Base-by-base conservation (phyloP, 2,329 filamentous ascomycete genomes). In the Neoscytalidium dimidiatum region DNA sequence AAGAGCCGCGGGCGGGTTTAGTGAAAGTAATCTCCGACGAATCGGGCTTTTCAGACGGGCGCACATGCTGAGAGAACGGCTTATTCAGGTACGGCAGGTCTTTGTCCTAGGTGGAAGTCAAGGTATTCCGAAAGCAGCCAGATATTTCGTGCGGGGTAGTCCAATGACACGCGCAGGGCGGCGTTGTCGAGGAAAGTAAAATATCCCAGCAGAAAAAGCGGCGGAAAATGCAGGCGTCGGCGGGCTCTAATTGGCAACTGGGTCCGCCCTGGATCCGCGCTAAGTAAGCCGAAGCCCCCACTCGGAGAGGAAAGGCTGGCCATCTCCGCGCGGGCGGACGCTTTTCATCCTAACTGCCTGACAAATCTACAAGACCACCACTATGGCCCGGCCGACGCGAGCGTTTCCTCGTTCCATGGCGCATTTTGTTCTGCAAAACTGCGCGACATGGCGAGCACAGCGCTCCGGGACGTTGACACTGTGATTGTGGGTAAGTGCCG, bases 381-480 rank as follows among this genome's bases (percentile, higher is more conserved):
- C 35, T 26, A 62, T 62, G 60, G 33, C 60, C 60, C 46, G 28
- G 46, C 52, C 62, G 28, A 51, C 46, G 33, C 28, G 33, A 33
- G 31, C 52, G 41, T 43, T 43, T 49, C 52, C 31, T 23, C 53
- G 21, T 60, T 21, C 43, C 51, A 64, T 64, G 62, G 53, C 62
- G 44, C 52, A 49, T 44, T 26, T 2, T 48, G 21, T 17, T 43
- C 44, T 35, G 31, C 41, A 31, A 41, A 14, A 14, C 23, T 38
- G 62, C 53, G 71, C 70, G 75, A 73, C 72, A 79, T 79, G 77
- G 76, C 77, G 71, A 68, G 67, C 62, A 68, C 68, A 66, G 69
- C 77, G 66, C 75, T 76, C 64, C 68, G 71, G 72, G 73, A 69
- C 70, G 75, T 78, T 68, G 77, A 79, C 69, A 78, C 77, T 64